Conservation (phyloP, 768 basidiomycete genomes). For the Panaeolus papilionaceus region DNA sequence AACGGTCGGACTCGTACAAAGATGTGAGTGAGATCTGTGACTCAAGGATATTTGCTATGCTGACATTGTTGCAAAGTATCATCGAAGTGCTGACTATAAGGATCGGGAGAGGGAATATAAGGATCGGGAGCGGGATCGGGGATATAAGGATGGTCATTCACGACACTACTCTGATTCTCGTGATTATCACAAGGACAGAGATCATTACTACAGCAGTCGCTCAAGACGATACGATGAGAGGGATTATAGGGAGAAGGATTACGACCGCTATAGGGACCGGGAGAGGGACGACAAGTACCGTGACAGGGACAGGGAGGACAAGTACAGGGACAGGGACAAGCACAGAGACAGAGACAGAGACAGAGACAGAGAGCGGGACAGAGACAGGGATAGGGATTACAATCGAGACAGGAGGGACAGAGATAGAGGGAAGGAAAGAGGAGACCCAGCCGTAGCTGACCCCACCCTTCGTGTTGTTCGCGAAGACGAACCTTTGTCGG, state of each 20-base stretch:
- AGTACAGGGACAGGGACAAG: conserved; percentile 15
- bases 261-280: conserved; percentile 23
- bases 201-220: conserved; percentile 27
- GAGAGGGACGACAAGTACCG: conserved; percentile 19
- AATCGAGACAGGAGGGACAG: conserved; percentile 21
- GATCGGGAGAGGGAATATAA: conserved; percentile 19
- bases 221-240: conserved; percentile 29
- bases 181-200: conserved; percentile 22
- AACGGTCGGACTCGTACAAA: conserved; percentile 28
- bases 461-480: conserved; percentile 30
- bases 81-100: conserved; percentile 14
- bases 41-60: neutral
- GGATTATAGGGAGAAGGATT: conserved; percentile 24
- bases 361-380: conserved; percentile 20
- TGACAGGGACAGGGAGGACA: conserved; percentile 9
- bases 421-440: conserved; percentile 21
- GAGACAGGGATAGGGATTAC: conserved; percentile 21
- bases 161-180: conserved; percentile 26
- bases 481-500: conserved; percentile 30
- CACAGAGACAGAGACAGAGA: conserved; percentile 24
- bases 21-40: neutral
- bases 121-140: neutral
- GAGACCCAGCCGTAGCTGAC: conserved; percentile 18
- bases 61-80: neutral
- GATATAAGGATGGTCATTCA: conserved; percentile 17